Base-by-base conservation (phyloP, 768 basidiomycete species). In the Leccinum truebloodii region DNA sequence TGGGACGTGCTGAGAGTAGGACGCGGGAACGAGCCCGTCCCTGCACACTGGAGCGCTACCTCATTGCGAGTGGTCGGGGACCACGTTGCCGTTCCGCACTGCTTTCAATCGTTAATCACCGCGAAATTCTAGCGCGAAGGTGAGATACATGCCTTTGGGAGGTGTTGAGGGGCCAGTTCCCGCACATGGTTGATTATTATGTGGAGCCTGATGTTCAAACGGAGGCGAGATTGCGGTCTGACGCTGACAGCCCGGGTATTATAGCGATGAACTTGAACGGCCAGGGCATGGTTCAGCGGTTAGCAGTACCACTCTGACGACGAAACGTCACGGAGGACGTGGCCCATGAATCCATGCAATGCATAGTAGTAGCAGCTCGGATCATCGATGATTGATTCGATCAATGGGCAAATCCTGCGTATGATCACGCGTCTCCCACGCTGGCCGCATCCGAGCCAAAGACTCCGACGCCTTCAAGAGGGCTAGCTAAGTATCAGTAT, bases 31-130 rank as follows among this genome's bases (percentile, higher is more conserved):
- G 22, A 35, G 32, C 52, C 50, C 28, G 26, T 28, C 13, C 18
- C 16, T 30, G 28, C 18, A 30, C 5, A 20, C 20, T 46, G 18
- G 28, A 6, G 28, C 6, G 28, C 28, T n/a, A 30, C 50, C 50
- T 30, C 50, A 51, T 51, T 51, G 50, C 50, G 18, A 30, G 28
- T 28, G 26, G 13, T 54, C 60, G 53, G 32, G 7, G 39, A 37
- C 52, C 50, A 52, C 50, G 59, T 62, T 51, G 49, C 50, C 16
- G 61, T 20, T 26, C 39, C 1, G 18, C 20, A 16, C 13, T 39
- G 44, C 30, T 35, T 51, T 30, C 2, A 13, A 24, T 49, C 48
- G 9, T 28, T 51, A 51, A 51, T 51, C 20, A 30, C 50, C 28
- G 28, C 28, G 28, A 30, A 18, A 30, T 13, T 12, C 4, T 46